Percentiles rank a stretch among this genome's conserved stretches.
Conservation (phyloP, 2,329 filamentous ascomycete species). For the Cryoendolithus antarcticus region DNA sequence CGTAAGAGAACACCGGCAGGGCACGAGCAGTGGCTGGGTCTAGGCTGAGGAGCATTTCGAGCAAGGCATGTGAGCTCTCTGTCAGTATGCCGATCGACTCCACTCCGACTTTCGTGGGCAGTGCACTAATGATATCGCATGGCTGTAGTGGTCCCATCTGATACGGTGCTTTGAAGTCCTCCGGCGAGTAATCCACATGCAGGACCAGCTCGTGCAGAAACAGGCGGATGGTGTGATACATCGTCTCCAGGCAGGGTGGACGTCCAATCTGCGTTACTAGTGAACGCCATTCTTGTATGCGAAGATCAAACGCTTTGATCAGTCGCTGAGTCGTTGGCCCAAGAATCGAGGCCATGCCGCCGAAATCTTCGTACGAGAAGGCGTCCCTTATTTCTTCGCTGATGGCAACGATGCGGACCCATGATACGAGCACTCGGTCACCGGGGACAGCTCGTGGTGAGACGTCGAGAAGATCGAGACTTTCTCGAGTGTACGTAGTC, state of each 20-base stretch:
- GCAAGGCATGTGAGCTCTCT: constrained; percentile 51
- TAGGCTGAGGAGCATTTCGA: constrained; percentile 53
- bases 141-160: constrained; percentile 36
- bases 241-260: constrained; percentile 45
- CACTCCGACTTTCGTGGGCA: constrained; percentile 46
- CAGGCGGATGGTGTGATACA: constrained; percentile 53
- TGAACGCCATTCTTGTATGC: constrained; percentile 48
- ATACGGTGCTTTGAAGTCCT: constrained; percentile 38
- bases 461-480: constrained; percentile 42
- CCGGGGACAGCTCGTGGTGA: constrained; percentile 44
- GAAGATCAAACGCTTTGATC: constrained; percentile 51
- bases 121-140: constrained; percentile 23
- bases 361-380: constrained; percentile 55
- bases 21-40: constrained; percentile 47
- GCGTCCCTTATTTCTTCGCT: constrained; percentile 57
- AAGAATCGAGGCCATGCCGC: constrained; percentile 39
- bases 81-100: constrained; percentile 56
- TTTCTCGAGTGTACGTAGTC: constrained; percentile 49
- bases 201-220: constrained; percentile 69
- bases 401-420: constrained; percentile 49
- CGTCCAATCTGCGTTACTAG: constrained; percentile 30
- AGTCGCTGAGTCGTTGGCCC: constrained; percentile 54
- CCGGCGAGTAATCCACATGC: constrained; percentile 48
- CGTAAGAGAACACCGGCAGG: constrained; percentile 58
- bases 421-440: constrained; percentile 46